These are phyloP conservation scores for Diaporthe sp. DNA, from an alignment of 2,329 filamentous ascomycete species.

Conservation along the genomic window DNA sequence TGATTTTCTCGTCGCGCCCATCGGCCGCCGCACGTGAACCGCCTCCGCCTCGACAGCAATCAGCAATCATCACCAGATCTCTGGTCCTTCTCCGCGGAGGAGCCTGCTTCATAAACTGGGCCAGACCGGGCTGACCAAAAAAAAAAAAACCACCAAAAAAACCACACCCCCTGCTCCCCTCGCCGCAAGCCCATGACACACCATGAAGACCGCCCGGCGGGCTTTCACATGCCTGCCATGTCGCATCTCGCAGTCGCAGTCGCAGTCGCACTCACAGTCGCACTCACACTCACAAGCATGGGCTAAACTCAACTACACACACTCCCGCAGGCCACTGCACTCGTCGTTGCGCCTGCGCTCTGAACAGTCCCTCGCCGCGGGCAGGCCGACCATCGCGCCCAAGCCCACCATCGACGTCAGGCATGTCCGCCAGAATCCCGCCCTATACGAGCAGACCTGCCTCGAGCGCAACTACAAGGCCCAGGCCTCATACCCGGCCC, in stretches of 20 bases:
- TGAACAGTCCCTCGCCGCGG: slow-evolving; percentile 31
- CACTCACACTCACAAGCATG: not conserved
- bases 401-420: slow-evolving; percentile 86
- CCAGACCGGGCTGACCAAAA: not conserved
- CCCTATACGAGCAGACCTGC: slow-evolving; percentile 85
- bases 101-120: not conserved
- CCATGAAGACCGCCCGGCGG: slow-evolving; percentile 33
- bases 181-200: slow-evolving; percentile 12
- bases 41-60: not conserved
- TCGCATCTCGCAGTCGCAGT: not conserved
- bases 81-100: not conserved
- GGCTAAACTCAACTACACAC: not conserved
- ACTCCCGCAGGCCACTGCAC: slow-evolving; percentile 26
- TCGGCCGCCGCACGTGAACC: not conserved
- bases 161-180: too few species aligned
- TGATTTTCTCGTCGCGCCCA: slow-evolving; percentile 1
- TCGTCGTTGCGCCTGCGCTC: slow-evolving; percentile 27
- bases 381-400: slow-evolving; percentile 76
- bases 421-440: slow-evolving; percentile 87
- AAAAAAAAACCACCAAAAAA: not conserved
- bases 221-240: slow-evolving; percentile 36
- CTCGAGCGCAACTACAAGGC: slow-evolving; percentile 82
- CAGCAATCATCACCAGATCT: slow-evolving; percentile 5
- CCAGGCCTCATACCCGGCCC: slow-evolving; percentile 64
- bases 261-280: not conserved